phyloP scores from a whole-genome alignment of 1,139 yeast genomes.

The Yamadazyma membranifaciens region DNA sequence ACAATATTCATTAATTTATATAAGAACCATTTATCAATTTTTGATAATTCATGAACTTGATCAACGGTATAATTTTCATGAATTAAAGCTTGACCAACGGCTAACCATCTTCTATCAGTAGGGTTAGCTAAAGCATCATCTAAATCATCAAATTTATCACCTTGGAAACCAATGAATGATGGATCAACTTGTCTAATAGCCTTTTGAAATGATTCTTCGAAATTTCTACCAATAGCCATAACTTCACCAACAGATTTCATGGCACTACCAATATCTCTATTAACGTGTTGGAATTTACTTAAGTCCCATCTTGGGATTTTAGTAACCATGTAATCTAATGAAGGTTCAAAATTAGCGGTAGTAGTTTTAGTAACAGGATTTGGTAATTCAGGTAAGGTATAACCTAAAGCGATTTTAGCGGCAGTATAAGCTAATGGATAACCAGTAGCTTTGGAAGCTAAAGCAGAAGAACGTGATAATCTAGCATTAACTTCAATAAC shows the following conservation, averaged over 20 bases:
- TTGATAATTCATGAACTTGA: conserved; percentile 82
- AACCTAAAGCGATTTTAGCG: conserved; percentile 93
- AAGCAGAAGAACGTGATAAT: conserved; percentile 93
- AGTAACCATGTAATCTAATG: conserved; percentile 93
- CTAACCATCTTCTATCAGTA: conserved; percentile 97
- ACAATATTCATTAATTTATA: conserved; percentile 90
- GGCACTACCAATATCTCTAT: conserved; percentile 88
- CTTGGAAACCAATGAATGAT: conserved; percentile 87
- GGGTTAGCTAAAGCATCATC: conserved; percentile 84
- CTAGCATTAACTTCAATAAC: conserved; percentile 98
- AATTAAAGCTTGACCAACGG: conserved; percentile 93
- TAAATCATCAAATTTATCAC: conserved; percentile 74
- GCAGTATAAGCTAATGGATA: conserved; percentile 98
- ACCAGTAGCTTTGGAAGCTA: conserved; percentile 98
- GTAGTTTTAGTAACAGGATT: conserved; percentile 97
- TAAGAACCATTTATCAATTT: conserved; percentile 95
- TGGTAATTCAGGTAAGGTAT: conserved; percentile 91
- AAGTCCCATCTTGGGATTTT: conserved; percentile 99
- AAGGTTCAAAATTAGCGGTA: conserved; percentile 95
- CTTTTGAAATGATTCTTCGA: conserved; percentile 97
- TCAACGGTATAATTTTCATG: conserved; percentile 92
- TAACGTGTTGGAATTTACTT: conserved; percentile 90
- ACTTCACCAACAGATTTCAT: conserved; percentile 99
- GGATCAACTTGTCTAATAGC: conserved; percentile 98
- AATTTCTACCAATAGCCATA: conserved; percentile 97